Percentiles rank a stretch among this genome's conserved stretches.
Conservation (phyloP, 1,139 yeast species). For the Kodamaea ohmeri region DNA sequence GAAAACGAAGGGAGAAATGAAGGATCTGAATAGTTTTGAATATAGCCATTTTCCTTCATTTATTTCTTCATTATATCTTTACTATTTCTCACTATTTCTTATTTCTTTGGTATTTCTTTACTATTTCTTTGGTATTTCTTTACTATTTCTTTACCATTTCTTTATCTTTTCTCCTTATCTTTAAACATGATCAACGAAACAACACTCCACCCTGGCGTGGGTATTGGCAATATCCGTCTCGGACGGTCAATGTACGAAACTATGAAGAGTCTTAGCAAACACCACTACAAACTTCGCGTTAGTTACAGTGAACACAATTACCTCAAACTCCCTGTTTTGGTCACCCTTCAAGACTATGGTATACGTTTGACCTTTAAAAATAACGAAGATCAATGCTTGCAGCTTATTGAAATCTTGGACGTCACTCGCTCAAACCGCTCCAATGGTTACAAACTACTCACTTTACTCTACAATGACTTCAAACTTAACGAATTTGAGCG, state of each 20-base stretch:
- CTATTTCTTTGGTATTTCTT: too few species aligned
- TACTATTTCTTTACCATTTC: not conserved
- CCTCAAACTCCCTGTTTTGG: conserved; percentile 33
- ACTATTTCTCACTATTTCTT: too few species aligned
- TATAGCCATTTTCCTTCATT: too few species aligned
- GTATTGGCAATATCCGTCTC: conserved; percentile 31
- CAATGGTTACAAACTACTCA: too few species aligned
- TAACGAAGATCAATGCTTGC: conserved; percentile 37
- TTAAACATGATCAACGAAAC: conserved; percentile 23
- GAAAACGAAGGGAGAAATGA: too few species aligned
- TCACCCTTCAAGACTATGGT: conserved; percentile 30
- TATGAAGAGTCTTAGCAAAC: conserved; percentile 23
- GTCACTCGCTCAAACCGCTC: conserved; percentile 17
- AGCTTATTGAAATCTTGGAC: conserved; percentile 45
- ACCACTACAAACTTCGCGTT: conserved; percentile 22
- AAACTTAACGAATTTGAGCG: conserved; percentile 25
- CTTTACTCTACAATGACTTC: conserved; percentile 33
- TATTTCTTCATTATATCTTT: too few species aligned
- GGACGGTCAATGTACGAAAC: conserved; percentile 29
- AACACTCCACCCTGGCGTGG: conserved; percentile 33
- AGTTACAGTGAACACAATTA: conserved; percentile 16
- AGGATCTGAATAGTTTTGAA: too few species aligned
- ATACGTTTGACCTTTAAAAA: conserved; percentile 43
- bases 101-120: too few species aligned
- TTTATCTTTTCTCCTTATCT: not conserved